phyloP scores from a whole-genome alignment of 1,139 yeast species.

The Candida sp. region DNA sequence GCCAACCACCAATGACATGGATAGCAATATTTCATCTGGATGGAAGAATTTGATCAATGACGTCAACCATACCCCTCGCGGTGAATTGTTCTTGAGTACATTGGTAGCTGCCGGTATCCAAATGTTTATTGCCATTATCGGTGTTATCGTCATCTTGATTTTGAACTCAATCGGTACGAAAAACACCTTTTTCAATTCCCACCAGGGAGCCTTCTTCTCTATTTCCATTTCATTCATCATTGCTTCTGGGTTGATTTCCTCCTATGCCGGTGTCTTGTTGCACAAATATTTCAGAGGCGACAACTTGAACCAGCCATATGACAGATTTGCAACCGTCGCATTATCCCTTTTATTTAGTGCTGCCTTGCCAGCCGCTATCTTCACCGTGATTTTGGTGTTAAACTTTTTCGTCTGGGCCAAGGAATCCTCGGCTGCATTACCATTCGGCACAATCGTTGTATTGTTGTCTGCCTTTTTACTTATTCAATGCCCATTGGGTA shows the following conservation, averaged over 20 bases:
- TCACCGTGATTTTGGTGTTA: conserved; percentile 56
- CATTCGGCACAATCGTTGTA: conserved; percentile 72
- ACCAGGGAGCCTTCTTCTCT: conserved; percentile 69
- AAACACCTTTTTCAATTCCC: conserved; percentile 47
- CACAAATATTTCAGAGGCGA: conserved; percentile 55
- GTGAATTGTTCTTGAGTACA: conserved; percentile 52
- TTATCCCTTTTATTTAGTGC: conserved; percentile 63
- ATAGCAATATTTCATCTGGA: conserved; percentile 11
- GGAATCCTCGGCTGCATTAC: conserved; percentile 77
- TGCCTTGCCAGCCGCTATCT: conserved; percentile 59
- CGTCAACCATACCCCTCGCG: conserved; percentile 56
- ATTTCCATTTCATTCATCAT: conserved; percentile 65
- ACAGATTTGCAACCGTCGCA: conserved; percentile 15
- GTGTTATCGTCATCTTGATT: conserved; percentile 64
- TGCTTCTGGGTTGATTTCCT: conserved; percentile 74
- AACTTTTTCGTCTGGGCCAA: conserved; percentile 79
- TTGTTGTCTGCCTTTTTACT: conserved; percentile 61
- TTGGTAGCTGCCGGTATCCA: conserved; percentile 80
- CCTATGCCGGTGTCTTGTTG: conserved; percentile 69
- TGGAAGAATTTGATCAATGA: conserved; percentile 64
- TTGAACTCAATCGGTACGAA: conserved; percentile 39
- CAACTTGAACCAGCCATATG: conserved; percentile 29
- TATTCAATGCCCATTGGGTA: conserved; percentile 74
- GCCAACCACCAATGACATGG: conserved; percentile 16
- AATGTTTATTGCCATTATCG: conserved; percentile 63